Evolutionary conservation across 1,284 basidiomycete species (phyloP).

Genomic region (Volvariella volvacea): DNA sequence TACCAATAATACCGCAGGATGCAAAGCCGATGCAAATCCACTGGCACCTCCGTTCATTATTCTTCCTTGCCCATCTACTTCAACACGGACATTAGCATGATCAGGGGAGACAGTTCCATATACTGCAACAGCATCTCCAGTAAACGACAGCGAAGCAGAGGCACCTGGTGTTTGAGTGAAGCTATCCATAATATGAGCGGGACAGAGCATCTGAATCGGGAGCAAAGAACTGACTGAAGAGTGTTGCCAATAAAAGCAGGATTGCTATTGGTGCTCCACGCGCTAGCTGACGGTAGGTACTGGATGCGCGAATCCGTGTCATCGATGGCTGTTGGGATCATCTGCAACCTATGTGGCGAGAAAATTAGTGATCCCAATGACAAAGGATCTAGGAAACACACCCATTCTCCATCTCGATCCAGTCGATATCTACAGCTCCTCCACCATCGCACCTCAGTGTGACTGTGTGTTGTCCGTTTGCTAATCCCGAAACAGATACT

Average conservation of each 20-base stretch:
- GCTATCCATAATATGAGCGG: slow-evolving; percentile 19
- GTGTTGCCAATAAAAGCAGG: slow-evolving; percentile 28
- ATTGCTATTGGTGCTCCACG: slow-evolving; percentile 25
- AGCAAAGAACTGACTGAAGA: slow-evolving; percentile 28
- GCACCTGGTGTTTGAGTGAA: slow-evolving; percentile 33
- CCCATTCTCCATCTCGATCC: slow-evolving; percentile 36
- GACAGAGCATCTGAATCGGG: background rate
- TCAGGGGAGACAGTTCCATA: slow-evolving; percentile 45
- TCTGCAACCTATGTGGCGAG: slow-evolving; percentile 17
- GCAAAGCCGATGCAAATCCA: slow-evolving; percentile 4
- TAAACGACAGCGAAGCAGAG: slow-evolving; percentile 35
- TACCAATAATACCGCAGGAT: slow-evolving; percentile 34
- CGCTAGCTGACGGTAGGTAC: slow-evolving; percentile 30
- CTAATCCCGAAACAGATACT: slow-evolving; percentile 32
- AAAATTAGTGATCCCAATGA: too few relatives aligned
- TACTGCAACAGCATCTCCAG: slow-evolving; percentile 42
- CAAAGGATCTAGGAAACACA: slow-evolving; percentile 20
- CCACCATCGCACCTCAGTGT: slow-evolving; percentile 36
- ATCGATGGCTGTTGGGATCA: slow-evolving; percentile 27
- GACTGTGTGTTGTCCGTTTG: slow-evolving; percentile 38
- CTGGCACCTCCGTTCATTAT: slow-evolving; percentile 14
- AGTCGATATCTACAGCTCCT: slow-evolving; percentile 42
- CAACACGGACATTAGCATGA: slow-evolving; percentile 38
- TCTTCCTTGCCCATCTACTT: slow-evolving; percentile 31
- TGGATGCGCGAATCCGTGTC: slow-evolving; percentile 30